A percentile compares a stretch with the other conserved stretches of the same genome.
Evolutionary conservation across 1,284 basidiomycete species (phyloP).

Genomic region (Wolfiporia cocos): DNA sequence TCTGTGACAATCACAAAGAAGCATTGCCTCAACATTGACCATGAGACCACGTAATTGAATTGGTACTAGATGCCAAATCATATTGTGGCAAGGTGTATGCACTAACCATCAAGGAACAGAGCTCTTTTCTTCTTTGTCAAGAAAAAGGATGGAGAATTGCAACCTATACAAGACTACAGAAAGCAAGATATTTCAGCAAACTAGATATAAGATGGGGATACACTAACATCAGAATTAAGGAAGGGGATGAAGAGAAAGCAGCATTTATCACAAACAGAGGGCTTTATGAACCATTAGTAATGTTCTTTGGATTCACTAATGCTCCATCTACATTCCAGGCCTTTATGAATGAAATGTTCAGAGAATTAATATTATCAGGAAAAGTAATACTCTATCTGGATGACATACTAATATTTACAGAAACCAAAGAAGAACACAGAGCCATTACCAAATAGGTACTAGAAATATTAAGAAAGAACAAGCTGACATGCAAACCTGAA

Average conservation of each 20-base stretch:
- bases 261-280: constrained; percentile 9
- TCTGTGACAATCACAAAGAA: no score
- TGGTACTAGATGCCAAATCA: constrained; percentile 1
- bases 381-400: constrained; percentile 22
- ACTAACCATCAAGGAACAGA: background rate
- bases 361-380: constrained; percentile 15
- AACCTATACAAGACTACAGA: constrained; percentile 6
- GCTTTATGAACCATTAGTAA: constrained; percentile 11
- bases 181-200: constrained; percentile 4
- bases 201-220: constrained; percentile 9
- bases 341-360: constrained; percentile 16
- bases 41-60: constrained; percentile 7
- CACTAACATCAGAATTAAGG: constrained; percentile 11
- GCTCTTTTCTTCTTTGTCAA: constrained; percentile 3
- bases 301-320: constrained; percentile 11
- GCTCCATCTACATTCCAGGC: constrained; percentile 11
- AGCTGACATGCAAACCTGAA: constrained; percentile 25
- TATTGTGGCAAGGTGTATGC: constrained; percentile 5
- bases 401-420: constrained; percentile 20
- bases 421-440: constrained; percentile 9
- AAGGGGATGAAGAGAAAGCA: constrained; percentile 12
- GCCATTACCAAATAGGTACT: constrained; percentile 25
- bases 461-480: constrained; percentile 19
- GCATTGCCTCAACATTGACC: constrained; percentile 6
- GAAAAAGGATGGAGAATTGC: constrained; percentile 3